These are phyloP conservation scores for Cudoniella acicularis DNA, from an alignment of 495 filamentous ascomycete genomes.

Conservation along the genomic window DNA sequence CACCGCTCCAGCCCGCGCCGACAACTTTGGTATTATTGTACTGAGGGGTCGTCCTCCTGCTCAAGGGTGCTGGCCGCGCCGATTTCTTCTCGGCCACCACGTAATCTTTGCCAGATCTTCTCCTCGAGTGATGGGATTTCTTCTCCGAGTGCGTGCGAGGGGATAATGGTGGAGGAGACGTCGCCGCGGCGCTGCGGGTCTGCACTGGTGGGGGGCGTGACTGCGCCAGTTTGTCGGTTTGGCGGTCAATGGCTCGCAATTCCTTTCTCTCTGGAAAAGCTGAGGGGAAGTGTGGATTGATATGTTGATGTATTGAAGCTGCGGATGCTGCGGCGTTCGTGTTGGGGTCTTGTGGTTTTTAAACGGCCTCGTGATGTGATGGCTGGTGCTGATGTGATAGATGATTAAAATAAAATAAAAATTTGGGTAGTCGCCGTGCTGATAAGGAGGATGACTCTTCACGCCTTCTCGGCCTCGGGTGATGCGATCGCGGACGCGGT, in stretches of 20 bases:
- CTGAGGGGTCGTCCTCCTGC: slow-evolving; percentile 17
- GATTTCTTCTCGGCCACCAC: slow-evolving; percentile 21
- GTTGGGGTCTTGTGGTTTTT: not conserved
- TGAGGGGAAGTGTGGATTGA: not conserved
- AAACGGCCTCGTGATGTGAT: slow-evolving; percentile 16
- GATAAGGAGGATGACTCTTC: slow-evolving; percentile 1
- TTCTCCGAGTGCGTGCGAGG: slow-evolving; percentile 11
- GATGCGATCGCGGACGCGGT: not conserved
- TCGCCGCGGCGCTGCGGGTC: slow-evolving; percentile 7
- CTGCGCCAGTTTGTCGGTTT: slow-evolving; percentile 23
- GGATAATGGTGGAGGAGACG: slow-evolving; percentile 20
- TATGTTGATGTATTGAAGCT: not conserved
- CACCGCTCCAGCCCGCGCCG: not conserved
- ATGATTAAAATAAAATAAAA: not conserved
- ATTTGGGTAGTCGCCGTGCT: not conserved
- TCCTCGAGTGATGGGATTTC: slow-evolving; percentile 15
- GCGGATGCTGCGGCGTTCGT: not conserved
- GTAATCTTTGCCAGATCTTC: slow-evolving; percentile 23
- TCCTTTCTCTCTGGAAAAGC: slow-evolving; percentile 3
- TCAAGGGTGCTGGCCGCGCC: slow-evolving; percentile 11
- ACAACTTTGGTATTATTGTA: slow-evolving; percentile 13
- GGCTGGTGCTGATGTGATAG: slow-evolving; percentile 11
- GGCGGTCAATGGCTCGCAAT: not conserved
- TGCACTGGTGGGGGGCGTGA: slow-evolving; percentile 22
- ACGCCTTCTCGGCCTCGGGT: not conserved